Conservation (phyloP, 2,329 filamentous ascomycete genomes). For the Neofusicoccum sp. region DNA sequence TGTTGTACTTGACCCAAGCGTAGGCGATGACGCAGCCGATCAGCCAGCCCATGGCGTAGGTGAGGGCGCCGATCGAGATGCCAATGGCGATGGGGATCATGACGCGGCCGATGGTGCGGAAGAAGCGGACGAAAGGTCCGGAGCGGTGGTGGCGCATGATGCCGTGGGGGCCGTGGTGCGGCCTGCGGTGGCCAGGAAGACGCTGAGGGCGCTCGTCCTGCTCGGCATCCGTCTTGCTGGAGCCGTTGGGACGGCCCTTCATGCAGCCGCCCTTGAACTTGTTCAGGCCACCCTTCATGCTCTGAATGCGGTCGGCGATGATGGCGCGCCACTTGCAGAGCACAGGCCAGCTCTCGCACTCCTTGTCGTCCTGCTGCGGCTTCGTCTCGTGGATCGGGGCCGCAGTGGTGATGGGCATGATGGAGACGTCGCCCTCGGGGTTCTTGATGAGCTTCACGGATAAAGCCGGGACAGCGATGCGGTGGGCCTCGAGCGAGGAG, state of each 20-base stretch:
- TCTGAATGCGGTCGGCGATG: constrained; percentile 35
- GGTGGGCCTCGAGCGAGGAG: constrained; percentile 35
- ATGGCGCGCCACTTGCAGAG: constrained; percentile 48
- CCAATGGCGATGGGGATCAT: constrained; percentile 69
- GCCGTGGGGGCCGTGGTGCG: constrained; percentile 29
- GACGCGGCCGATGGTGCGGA: constrained; percentile 57
- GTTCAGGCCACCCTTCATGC: constrained; percentile 35
- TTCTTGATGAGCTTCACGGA: constrained; percentile 43
- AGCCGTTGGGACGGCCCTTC: constrained; percentile 18
- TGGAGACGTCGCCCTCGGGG: constrained; percentile 39
- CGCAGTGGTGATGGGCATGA: constrained; percentile 39
- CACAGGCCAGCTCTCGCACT: constrained; percentile 35
- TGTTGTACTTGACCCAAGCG: constrained; percentile 55
- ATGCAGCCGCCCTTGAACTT: constrained; percentile 26
- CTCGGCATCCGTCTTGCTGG: neutral
- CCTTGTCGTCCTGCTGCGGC: constrained; percentile 27
- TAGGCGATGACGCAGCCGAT: constrained; percentile 65
- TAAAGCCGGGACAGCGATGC: constrained; percentile 36
- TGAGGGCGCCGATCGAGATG: constrained; percentile 67
- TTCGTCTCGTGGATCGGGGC: constrained; percentile 26
- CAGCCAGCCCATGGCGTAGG: constrained; percentile 69
- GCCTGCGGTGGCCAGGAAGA: constrained; percentile 27
- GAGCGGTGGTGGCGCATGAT: constrained; percentile 35
- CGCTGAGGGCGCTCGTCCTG: constrained; percentile 25
- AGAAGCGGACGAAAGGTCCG: constrained; percentile 44